These are phyloP conservation scores for Diaporthe citri DNA, from an alignment of 2,329 filamentous ascomycete species.

Conservation along the genomic window DNA sequence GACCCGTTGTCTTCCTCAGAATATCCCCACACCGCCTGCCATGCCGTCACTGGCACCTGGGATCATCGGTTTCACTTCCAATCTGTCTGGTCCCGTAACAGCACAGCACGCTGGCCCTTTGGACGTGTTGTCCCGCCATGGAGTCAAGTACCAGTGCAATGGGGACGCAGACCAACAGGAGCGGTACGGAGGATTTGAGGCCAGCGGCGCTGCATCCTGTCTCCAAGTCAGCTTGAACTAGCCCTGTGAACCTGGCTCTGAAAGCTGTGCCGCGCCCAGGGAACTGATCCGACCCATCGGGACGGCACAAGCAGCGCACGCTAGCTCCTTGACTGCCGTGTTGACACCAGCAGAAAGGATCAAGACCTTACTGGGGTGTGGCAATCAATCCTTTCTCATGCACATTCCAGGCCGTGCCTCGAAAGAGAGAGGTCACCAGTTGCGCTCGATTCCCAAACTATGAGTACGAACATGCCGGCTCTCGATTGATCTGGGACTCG, in stretches of 20 bases:
- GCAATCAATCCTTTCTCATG: neutral
- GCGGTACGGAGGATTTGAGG: constrained; percentile 18
- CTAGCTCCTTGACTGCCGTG: neutral
- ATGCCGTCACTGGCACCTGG: constrained; percentile 12
- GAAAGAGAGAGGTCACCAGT: neutral
- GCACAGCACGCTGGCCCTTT: constrained; percentile 7
- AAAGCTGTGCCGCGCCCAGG: constrained; percentile 9
- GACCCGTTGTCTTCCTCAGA: neutral
- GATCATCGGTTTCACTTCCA: constrained; percentile 14
- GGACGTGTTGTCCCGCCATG: neutral
- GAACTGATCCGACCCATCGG: constrained; percentile 16
- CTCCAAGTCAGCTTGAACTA: constrained; percentile 1
- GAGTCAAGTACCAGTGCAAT: neutral
- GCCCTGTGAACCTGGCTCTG: neutral
- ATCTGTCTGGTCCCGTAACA: neutral
- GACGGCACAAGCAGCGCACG: neutral
- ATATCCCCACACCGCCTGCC: constrained; percentile 17
- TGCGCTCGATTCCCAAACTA: neutral
- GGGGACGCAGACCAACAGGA: neutral
- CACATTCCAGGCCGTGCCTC: neutral
- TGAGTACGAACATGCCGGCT: neutral
- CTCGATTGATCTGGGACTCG: neutral
- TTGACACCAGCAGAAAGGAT: neutral
- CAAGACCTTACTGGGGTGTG: neutral
- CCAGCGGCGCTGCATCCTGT: constrained; percentile 21